Base-by-base conservation (phyloP, 164 flowering plant genomes). In the Tetracentron sinense region DNA sequence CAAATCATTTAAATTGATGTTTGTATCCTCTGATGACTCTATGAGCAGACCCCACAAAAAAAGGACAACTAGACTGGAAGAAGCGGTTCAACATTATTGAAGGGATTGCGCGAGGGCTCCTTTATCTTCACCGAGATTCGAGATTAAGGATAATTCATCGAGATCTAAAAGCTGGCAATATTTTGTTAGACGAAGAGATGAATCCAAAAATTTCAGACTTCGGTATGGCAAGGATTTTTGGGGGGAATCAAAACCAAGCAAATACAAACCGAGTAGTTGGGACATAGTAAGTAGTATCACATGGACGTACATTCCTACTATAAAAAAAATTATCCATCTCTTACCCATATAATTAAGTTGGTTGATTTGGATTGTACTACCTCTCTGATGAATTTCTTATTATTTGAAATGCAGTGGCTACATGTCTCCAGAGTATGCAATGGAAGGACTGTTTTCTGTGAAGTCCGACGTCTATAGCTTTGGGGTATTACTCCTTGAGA, bases 91-190 rank as follows among this genome's bases (percentile, higher is more conserved):
- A 63, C 31, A 85, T 91, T 4, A 76, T 86, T 47, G 85, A 80
- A 72, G 97, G 96, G 58, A 81, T 91, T 52, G 92, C 94, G 14
- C 66, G 91, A 51, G 97, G 94, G 4, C 84, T 91, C 14, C 83
- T 90, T 20, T 91, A 91, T 72, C 93, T 88, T 38, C n/a, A n/a
- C n/a, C n/a, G n/a, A n/a, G n/a, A n/a, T n/a, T n/a, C n/a, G n/a
- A n/a, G n/a, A n/a, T n/a, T n/a, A n/a, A n/a, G n/a, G n/a, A n/a
- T n/a, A n/a, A n/a, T n/a, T n/a, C n/a, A n/a, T n/a, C n/a, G n/a
- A n/a, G n/a, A n/a, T n/a, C n/a, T n/a, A n/a, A n/a, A n/a, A n/a
- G n/a, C n/a, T n/a, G n/a, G n/a, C n/a, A n/a, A n/a, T n/a, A n/a
- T n/a, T n/a, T n/a, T n/a, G n/a, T n/a, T n/a, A n/a, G n/a, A n/a